These are phyloP conservation scores for Cynara cardunculus DNA, from an alignment of 129 eudicot species.

Conservation along the genomic window DNA sequence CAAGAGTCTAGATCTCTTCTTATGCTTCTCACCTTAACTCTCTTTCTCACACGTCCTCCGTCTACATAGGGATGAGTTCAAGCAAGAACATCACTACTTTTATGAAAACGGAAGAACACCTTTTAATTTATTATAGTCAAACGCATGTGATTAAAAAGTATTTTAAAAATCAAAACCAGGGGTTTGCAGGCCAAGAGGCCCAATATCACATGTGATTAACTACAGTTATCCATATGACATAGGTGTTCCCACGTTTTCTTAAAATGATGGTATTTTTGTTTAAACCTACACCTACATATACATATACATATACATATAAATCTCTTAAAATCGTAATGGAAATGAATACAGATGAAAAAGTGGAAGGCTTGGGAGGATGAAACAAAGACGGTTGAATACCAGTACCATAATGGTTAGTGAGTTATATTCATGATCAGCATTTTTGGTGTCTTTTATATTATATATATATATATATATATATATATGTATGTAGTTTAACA, in stretches of 20 bases:
- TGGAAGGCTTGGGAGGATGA: slow-evolving; percentile 74
- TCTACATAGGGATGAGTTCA: too few relatives aligned
- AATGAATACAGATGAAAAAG: slow-evolving; percentile 47
- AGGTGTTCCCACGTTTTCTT: not conserved
- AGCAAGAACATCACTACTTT: not conserved
- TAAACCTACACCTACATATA: not conserved
- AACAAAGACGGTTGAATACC: slow-evolving; percentile 55
- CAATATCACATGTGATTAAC: not conserved
- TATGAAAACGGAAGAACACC: not conserved
- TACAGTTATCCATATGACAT: not conserved
- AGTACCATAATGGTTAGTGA: slow-evolving; percentile 44
- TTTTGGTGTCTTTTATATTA: not conserved
- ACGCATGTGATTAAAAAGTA: not conserved
- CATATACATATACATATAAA: not conserved
- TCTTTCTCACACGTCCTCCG: too few relatives aligned
- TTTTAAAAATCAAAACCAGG: not conserved
- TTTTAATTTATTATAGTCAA: not conserved
- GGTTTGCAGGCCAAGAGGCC: not conserved
- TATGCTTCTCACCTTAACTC: too few relatives aligned
- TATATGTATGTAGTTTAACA: too few relatives aligned
- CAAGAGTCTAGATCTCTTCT: too few relatives aligned
- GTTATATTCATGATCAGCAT: not conserved
- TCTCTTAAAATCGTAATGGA: not conserved
- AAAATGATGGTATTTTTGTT: not conserved
- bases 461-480: too few relatives aligned